Conservation (phyloP, 176 grass and related monocot genomes). For the Eragrostis nindensis region DNA sequence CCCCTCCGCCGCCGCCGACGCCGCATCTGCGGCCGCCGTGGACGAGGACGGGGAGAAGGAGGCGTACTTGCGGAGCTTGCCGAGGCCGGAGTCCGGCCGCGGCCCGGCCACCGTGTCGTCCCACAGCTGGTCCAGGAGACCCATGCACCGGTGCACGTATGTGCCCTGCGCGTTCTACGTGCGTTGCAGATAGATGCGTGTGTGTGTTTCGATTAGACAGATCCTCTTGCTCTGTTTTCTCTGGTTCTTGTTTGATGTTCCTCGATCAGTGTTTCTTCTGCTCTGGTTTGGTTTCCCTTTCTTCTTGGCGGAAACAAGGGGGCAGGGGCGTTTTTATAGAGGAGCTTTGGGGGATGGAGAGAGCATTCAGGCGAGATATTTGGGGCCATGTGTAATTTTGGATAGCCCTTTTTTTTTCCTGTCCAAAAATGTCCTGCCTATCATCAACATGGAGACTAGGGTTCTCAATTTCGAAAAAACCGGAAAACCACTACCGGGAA, state of each 20-base stretch:
- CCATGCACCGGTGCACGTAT: slow-evolving; percentile 35
- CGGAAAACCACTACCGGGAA: too few species aligned
- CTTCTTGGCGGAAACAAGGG: slow-evolving; percentile 34
- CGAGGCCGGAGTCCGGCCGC: slow-evolving; percentile 76
- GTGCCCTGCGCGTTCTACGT: slow-evolving; percentile 30
- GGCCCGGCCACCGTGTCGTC: slow-evolving; percentile 95
- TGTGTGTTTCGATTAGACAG: neutral
- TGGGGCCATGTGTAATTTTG: slow-evolving; percentile 32
- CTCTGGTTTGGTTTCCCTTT: slow-evolving; percentile 23
- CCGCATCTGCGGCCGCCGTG: neutral
- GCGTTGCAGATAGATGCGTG: neutral
- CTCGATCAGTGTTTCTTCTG: slow-evolving; percentile 1
- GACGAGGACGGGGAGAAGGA: slow-evolving; percentile 67
- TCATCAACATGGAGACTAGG: neutral
- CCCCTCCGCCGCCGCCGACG: too few species aligned
- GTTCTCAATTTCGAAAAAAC: too few species aligned
- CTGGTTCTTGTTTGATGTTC: slow-evolving; percentile 15
- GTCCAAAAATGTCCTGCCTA: neutral
- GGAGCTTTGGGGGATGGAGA: slow-evolving; percentile 13
- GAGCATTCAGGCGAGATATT: slow-evolving; percentile 46
- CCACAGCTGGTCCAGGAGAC: slow-evolving; percentile 91
- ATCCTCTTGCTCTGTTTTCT: neutral
- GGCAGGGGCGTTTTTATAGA: slow-evolving; percentile 38
- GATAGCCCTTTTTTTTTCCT: neutral
- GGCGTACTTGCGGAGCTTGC: slow-evolving; percentile 82